Evolutionary conservation across 306 rosid species (phyloP), one percentile per base, ranked within the genome.

Genomic region (Prunus padus): DNA sequence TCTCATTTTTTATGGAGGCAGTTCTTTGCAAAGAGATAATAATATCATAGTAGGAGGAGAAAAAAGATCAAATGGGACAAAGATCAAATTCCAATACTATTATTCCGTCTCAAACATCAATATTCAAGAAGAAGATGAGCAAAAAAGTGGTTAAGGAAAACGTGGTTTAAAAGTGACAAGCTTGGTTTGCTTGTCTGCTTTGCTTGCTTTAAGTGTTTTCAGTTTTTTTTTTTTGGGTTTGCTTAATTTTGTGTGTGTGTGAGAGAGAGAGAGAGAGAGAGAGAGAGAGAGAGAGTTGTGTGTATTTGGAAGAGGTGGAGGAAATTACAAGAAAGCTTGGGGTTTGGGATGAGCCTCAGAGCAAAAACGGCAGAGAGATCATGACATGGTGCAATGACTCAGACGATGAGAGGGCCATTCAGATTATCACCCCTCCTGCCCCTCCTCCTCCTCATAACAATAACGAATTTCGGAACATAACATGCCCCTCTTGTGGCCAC

Each of bases 401-500:
- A 10, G 77, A 86, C 62, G 87, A 89, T 3, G 87, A 87, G 69
- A 80, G 81, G 73, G 81, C 73, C 3, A 54, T 70, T 52, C 85
- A 65, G 64, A 68, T 79, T 72, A 70, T 57, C n/a, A 67, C 59
- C 8, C 28, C 55, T 14, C 31, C 44, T 49, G 40, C 57, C 40
- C 55, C 51, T 69, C 37, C 50, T 62, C 57, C n/a, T 46, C 28
- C 28, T 42, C 19, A 56, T 30, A 81, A 76, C 50, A 50, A 51
- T 69, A 42, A 71, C 37, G 67, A 89, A 49, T 23, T 82, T 51
- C 79, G 83, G 65, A 83, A 79, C 54, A 47, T 90, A 46, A 76
- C 82, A 18, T 93, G 98, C 79, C 94, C 96, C 7, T 88, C 97
- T 50, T 93, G 98, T 56, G 90, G 87, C 65, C 92, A 91, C 75